Evolutionary conservation across 192 early-diverging fungal species (phyloP).

Genomic region (Rhizophagus prolifer): DNA sequence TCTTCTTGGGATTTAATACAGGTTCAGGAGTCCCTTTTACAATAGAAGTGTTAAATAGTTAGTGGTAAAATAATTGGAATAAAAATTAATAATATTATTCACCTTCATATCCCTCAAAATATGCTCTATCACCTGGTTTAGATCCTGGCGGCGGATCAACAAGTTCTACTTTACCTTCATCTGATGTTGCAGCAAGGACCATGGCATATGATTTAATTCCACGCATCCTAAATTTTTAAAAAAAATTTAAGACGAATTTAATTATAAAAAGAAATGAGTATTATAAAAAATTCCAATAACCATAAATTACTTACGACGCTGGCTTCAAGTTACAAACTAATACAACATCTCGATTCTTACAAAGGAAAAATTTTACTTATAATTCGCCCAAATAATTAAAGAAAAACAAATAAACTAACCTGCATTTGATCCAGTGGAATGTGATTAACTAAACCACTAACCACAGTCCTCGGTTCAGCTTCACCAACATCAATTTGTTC

Average conservation of each 20-base stretch:
- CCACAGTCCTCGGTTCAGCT: conserved; percentile 78
- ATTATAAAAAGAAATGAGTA: not conserved
- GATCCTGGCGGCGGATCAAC: conserved; percentile 82
- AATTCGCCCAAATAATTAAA: conserved; percentile 75
- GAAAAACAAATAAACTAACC: conserved; percentile 58
- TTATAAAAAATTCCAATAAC: not conserved
- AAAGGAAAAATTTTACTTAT: not conserved
- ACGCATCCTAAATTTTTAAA: conserved; percentile 61
- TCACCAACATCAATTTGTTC: conserved; percentile 94
- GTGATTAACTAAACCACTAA: conserved; percentile 90
- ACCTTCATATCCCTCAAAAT: conserved; percentile 89
- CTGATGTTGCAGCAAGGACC: conserved; percentile 89
- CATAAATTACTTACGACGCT: conserved; percentile 43
- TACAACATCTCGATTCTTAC: conserved; percentile 57
- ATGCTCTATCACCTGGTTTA: conserved; percentile 88
- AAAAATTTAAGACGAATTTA: not conserved
- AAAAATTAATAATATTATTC: not conserved
- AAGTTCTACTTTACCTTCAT: conserved; percentile 90
- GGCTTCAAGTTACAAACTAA: conserved; percentile 96
- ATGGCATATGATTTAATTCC: conserved; percentile 94
- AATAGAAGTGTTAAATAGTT: conserved; percentile 7
- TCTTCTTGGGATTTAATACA: conserved; percentile 96
- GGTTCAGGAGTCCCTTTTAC: conserved; percentile 72
- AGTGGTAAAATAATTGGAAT: conserved; percentile 8
- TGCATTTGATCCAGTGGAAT: conserved; percentile 89